Conservation (phyloP, 352 stramenopile genomes). For the Globisporangium recalcitrans region DNA sequence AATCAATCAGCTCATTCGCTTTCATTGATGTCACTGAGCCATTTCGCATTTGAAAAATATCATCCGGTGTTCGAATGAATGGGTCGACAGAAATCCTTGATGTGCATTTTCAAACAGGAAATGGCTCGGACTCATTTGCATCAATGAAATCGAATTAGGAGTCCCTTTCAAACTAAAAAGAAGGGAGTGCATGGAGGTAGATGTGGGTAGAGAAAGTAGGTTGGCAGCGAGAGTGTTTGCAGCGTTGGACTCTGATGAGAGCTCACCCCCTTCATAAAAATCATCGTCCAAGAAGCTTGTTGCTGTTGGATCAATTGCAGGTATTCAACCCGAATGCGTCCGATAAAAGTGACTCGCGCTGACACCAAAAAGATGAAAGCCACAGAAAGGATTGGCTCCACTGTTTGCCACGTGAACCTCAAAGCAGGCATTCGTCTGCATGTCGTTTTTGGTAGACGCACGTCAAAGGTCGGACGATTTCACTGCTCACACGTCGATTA, state of each 20-base stretch:
- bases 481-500: slow-evolving; percentile 7
- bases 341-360: not conserved
- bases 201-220: slow-evolving; percentile 6
- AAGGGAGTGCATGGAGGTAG: slow-evolving; percentile 6
- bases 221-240: not conserved
- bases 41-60: too few relatives aligned
- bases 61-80: too few relatives aligned
- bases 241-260: slow-evolving; percentile 2
- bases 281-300: too few relatives aligned
- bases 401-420: not conserved
- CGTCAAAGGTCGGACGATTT: slow-evolving; percentile 11
- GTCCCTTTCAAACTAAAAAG: too few relatives aligned
- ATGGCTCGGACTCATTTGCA: too few relatives aligned
- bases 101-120: too few relatives aligned
- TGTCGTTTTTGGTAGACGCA: slow-evolving; percentile 10
- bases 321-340: not conserved
- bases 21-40: too few relatives aligned
- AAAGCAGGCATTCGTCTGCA: not conserved
- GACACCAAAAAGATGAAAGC: not conserved
- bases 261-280: too few relatives aligned
- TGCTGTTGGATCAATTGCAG: too few relatives aligned
- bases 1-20: not conserved
- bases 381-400: not conserved
- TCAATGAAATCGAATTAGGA: too few relatives aligned
- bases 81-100: too few relatives aligned